Evolutionary conservation across 108 stramenopile species (phyloP).

Genomic region (Cyclotella choctawhatcheeana): DNA sequence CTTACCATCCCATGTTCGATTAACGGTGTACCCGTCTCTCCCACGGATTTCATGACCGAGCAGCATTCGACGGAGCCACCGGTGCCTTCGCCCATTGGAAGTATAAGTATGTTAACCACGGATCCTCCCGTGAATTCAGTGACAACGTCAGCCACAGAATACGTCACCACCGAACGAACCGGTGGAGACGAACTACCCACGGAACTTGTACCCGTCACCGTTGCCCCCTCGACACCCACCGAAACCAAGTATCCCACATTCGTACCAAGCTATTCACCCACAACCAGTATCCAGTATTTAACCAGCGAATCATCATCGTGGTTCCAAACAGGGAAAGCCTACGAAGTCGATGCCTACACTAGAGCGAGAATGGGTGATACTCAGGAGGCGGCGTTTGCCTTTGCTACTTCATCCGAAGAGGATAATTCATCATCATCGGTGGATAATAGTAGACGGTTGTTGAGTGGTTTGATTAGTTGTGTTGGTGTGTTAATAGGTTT

Average conservation of each 20-base stretch:
- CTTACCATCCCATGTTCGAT: conserved; percentile 6
- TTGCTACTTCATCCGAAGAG: conserved; percentile 9
- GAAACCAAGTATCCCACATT: conserved; percentile 2
- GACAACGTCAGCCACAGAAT: conserved; percentile 1
- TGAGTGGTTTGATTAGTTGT: neutral
- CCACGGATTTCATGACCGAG: neutral
- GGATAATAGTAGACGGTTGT: conserved; percentile 1
- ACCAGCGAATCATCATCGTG: conserved; percentile 20
- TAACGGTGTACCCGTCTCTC: conserved; percentile 1
- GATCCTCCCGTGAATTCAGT: neutral
- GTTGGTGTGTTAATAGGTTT: neutral
- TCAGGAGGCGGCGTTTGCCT: conserved; percentile 2
- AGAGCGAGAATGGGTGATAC: conserved; percentile 28
- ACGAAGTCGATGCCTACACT: conserved; percentile 19
- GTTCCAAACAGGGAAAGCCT: conserved; percentile 29
- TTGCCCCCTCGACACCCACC: conserved; percentile 11
- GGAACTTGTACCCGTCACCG: conserved; percentile 12
- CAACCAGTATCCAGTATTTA: conserved; percentile 23
- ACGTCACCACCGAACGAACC: too few species aligned
- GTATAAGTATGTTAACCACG: conserved; percentile 7
- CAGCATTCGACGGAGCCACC: neutral
- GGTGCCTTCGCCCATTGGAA: conserved; percentile 8
- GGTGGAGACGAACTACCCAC: too few species aligned
- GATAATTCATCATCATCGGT: too few species aligned
- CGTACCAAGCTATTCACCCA: neutral